These are phyloP conservation scores for Boletus edulis DNA, from an alignment of 768 basidiomycete species.

Conservation along the genomic window DNA sequence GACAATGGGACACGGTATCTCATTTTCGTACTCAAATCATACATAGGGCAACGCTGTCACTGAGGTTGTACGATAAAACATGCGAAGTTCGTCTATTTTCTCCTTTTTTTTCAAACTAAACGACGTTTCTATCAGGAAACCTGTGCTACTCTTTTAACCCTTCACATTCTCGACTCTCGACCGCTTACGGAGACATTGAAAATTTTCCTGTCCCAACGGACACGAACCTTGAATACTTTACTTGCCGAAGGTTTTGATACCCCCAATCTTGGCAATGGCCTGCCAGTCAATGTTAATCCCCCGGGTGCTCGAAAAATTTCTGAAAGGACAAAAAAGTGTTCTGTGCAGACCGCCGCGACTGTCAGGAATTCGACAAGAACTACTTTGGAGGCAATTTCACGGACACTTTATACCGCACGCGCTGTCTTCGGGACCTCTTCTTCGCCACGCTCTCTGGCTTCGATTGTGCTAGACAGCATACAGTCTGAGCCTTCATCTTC, in stretches of 20 bases:
- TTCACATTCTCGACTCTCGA: slow-evolving; percentile 87
- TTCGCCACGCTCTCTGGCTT: slow-evolving; percentile 46
- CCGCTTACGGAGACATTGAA: slow-evolving; percentile 72
- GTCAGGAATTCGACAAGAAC: slow-evolving; percentile 53
- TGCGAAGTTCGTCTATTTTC: slow-evolving; percentile 43
- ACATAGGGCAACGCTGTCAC: slow-evolving; percentile 80
- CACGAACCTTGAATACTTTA: slow-evolving; percentile 50
- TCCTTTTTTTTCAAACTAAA: background rate
- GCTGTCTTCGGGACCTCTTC: slow-evolving; percentile 49
- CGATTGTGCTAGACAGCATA: slow-evolving; percentile 56
- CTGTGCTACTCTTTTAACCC: slow-evolving; percentile 75
- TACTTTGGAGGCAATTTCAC: slow-evolving; percentile 52
- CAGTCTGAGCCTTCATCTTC: slow-evolving; percentile 46
- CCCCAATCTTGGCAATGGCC: slow-evolving; percentile 30
- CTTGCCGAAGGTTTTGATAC: slow-evolving; percentile 35
- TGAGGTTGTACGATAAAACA: slow-evolving; percentile 59
- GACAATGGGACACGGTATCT: slow-evolving; percentile 90
- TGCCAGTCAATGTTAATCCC: slow-evolving; percentile 37
- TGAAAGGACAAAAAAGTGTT: slow-evolving; percentile 1
- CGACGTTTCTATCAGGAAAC: slow-evolving; percentile 46
- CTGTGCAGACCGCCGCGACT: slow-evolving; percentile 39
- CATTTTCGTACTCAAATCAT: slow-evolving; percentile 88
- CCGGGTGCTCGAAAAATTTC: slow-evolving; percentile 14
- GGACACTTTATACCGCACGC: slow-evolving; percentile 57
- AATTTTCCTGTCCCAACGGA: slow-evolving; percentile 69